Percentiles rank a stretch among this genome's conserved stretches.
phyloP scores from a whole-genome alignment of 768 basidiomycete species.

The Pseudohyphozyma bogoriensis region DNA sequence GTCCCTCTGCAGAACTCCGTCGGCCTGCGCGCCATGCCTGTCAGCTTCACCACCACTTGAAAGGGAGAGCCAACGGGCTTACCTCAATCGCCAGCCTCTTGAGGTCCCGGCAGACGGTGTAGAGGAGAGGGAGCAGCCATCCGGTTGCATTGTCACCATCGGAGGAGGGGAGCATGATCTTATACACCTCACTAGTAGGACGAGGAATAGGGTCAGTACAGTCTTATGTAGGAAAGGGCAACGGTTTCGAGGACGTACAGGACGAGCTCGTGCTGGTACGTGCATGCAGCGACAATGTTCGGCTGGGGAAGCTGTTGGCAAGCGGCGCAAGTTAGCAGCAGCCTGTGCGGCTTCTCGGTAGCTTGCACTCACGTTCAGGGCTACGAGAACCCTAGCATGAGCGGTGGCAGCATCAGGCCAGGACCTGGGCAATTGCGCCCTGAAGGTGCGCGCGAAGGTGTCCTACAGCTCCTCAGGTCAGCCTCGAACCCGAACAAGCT shows the following conservation, averaged over 20 bases:
- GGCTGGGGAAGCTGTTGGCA: background rate
- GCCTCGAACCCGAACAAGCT: too few relatives aligned
- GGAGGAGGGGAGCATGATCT: background rate
- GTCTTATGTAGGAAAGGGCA: too few relatives aligned
- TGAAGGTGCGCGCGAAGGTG: too few relatives aligned
- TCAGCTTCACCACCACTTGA: background rate
- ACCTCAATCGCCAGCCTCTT: slow-evolving; percentile 22
- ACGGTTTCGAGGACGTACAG: too few relatives aligned
- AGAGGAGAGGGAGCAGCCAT: slow-evolving; percentile 30
- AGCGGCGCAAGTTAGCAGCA: background rate
- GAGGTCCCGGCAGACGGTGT: slow-evolving; percentile 26
- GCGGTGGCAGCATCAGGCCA: slow-evolving; percentile 15
- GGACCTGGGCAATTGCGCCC: too few relatives aligned
- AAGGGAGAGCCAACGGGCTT: background rate
- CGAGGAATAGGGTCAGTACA: too few relatives aligned
- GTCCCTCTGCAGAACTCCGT: slow-evolving; percentile 1
- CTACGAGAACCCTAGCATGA: slow-evolving; percentile 10
- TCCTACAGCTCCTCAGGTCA: background rate
- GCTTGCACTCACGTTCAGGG: slow-evolving; percentile 15
- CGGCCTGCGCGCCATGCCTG: slow-evolving; percentile 16
- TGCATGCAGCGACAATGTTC: slow-evolving; percentile 5
- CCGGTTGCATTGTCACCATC: too few relatives aligned
- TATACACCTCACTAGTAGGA: background rate
- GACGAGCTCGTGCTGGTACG: slow-evolving; percentile 19
- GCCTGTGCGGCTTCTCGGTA: background rate